Evolutionary conservation across 179 eudicot genomes (phyloP), one percentile per base, ranked within the genome.

Genomic region (Beta macrorhiza): DNA sequence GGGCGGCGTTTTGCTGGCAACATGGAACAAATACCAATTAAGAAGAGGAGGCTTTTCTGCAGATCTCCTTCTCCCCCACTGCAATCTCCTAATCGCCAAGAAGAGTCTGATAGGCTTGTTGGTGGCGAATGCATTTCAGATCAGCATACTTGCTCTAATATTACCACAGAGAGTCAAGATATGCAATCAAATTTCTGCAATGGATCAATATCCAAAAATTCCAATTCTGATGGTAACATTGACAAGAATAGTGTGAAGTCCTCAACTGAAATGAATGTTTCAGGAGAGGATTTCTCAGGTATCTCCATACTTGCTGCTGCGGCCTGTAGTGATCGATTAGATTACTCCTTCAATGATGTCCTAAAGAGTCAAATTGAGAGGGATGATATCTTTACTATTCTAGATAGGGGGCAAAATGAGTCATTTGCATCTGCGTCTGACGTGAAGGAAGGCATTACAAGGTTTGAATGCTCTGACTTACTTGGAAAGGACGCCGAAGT

Each of bases 261-360:
- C 32, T 22, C 67, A 2, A 57, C 58, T 63, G 75, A 25, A 22
- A 81, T 64, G 13, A 49, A 29, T 76, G 47, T 73, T 82, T 45
- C 73, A 25, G 52, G 59, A 11, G 89, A 83, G 45, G 93, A 93
- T 82, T 91, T 92, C 81, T 93, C 92, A 9, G 97, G 97, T 37
- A 92, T 93, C 85, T 84, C 87, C 58, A 90, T 93, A 71, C 95
- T 93, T 71, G 97, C 94, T 49, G 93, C 91, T 79, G 90, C 91
- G 68, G 98, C 98, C 22, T 92, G 94, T 80, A 83, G 81, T 85
- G 82, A 81, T 52, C 83, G 85, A 80, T 79, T 88, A 71, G 86
- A 72, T 68, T 85, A 78, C 77, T 83, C 83, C 67, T 32, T 58
- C 72, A 78, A 25, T 74, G 81, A 86, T 79, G 80, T 51, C 5